Evolutionary conservation across 73 alveolate species (phyloP).

Genomic region (Stentor roeselii): DNA sequence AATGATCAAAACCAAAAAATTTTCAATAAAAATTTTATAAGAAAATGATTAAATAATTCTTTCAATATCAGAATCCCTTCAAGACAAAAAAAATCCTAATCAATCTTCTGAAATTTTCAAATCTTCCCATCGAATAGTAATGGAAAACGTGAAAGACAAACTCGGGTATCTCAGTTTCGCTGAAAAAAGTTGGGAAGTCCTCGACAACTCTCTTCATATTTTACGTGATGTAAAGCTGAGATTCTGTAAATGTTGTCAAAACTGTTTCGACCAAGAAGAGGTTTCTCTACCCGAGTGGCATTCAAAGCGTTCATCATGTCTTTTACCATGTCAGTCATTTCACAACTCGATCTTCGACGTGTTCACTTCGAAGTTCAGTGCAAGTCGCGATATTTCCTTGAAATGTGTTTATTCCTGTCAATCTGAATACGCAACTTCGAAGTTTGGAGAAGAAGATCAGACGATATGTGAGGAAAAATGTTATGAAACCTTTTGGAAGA

Average conservation of each 20-base stretch:
- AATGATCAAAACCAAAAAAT: no score
- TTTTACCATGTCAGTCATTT: background rate
- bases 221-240: background rate
- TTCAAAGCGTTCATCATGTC: background rate
- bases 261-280: background rate
- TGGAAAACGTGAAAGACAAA: background rate
- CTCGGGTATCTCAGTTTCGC: constrained; percentile 8
- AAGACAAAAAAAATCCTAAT: no score
- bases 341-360: background rate
- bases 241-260: background rate
- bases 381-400: background rate
- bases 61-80: no score
- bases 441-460: constrained; percentile 19
- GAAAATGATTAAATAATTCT: no score
- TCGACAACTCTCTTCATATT: background rate
- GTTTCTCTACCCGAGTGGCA: background rate
- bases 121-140: background rate
- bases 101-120: no score
- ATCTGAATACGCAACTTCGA: constrained; percentile 10
- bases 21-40: no score
- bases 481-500: constrained; percentile 1
- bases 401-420: background rate
- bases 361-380: background rate
- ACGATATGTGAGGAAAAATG: constrained; percentile 22
- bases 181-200: background rate